Conservation (phyloP, 768 basidiomycete species). For the Tulasnella sp. region DNA sequence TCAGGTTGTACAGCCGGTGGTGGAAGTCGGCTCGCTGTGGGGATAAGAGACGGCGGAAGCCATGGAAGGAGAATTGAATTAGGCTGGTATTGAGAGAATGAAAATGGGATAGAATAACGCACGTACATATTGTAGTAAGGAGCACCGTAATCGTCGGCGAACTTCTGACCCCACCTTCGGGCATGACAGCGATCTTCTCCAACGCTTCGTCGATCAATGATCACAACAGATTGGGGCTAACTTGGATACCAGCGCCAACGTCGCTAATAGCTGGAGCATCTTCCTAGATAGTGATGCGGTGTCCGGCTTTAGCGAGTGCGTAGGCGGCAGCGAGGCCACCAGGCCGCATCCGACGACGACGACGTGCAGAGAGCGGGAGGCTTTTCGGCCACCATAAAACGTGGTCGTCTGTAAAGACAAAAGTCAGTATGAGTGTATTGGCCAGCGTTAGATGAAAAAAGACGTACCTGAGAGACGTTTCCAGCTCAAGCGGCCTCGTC, state of each 20-base stretch:
- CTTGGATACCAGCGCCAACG: conserved; percentile 24
- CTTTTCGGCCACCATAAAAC: conserved; percentile 27
- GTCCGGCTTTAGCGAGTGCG: conserved; percentile 49
- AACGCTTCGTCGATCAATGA: conserved; percentile 41
- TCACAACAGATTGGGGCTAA: conserved; percentile 53
- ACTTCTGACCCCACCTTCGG: conserved; percentile 37
- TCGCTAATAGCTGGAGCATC: conserved; percentile 41
- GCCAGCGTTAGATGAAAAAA: not conserved
- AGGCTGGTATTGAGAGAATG: not conserved
- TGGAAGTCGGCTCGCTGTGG: conserved; percentile 45
- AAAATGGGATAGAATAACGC: not conserved
- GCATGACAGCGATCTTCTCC: conserved; percentile 35
- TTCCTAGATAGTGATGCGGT: conserved; percentile 54
- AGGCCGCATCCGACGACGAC: conserved; percentile 49
- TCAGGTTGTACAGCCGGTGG: conserved; percentile 38
- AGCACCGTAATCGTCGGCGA: conserved; percentile 41
- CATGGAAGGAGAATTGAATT: not conserved
- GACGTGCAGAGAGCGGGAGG: conserved; percentile 37
- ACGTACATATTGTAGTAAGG: conserved; percentile 43
- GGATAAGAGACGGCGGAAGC: not conserved
- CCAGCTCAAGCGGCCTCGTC: conserved; percentile 5
- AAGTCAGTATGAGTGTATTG: not conserved
- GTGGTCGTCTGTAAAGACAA: not conserved
- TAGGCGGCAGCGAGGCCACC: conserved; percentile 51
- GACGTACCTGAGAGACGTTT: not conserved